Evolutionary conservation across 1,139 yeast species (phyloP).

Genomic region (Ogataea hybrid): DNA sequence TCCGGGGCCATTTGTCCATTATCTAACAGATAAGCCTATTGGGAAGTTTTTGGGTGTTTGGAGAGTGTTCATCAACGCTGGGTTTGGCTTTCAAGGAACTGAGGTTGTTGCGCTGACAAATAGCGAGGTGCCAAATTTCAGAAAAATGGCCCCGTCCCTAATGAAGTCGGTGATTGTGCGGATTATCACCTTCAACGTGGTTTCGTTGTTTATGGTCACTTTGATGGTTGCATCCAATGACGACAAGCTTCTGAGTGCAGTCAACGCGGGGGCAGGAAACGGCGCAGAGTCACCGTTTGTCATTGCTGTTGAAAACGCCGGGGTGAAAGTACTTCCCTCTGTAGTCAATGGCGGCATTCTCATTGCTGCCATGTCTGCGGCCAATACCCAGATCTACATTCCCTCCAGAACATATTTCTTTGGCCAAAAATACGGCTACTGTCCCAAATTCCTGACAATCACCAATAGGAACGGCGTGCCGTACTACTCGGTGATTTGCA

Average conservation of each 20-base stretch:
- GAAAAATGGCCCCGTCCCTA: conserved; percentile 80
- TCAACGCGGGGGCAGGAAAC: conserved; percentile 30
- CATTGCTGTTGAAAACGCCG: conserved; percentile 62
- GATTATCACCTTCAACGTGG: conserved; percentile 76
- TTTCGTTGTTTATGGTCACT: conserved; percentile 79
- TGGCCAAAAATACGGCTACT: conserved; percentile 58
- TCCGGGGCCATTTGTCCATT: conserved; percentile 77
- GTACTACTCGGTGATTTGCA: conserved; percentile 51
- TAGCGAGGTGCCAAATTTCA: conserved; percentile 84
- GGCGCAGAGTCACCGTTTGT: conserved; percentile 51
- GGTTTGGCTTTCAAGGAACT: conserved; percentile 76
- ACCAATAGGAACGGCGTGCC: conserved; percentile 71
- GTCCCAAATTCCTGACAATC: conserved; percentile 52
- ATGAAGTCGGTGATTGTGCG: conserved; percentile 80
- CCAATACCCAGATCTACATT: conserved; percentile 76
- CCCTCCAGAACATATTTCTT: conserved; percentile 74
- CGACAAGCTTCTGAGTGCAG: conserved; percentile 31
- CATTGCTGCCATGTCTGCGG: conserved; percentile 71
- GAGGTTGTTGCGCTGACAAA: conserved; percentile 88
- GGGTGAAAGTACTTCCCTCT: conserved; percentile 65
- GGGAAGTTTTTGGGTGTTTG: conserved; percentile 61
- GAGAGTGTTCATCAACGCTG: conserved; percentile 55
- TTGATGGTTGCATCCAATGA: conserved; percentile 79
- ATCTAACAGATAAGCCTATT: conserved; percentile 46
- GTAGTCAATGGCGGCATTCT: conserved; percentile 76